Conservation (phyloP, 2,329 filamentous ascomycete genomes). For the Verticillium tricorpus region DNA sequence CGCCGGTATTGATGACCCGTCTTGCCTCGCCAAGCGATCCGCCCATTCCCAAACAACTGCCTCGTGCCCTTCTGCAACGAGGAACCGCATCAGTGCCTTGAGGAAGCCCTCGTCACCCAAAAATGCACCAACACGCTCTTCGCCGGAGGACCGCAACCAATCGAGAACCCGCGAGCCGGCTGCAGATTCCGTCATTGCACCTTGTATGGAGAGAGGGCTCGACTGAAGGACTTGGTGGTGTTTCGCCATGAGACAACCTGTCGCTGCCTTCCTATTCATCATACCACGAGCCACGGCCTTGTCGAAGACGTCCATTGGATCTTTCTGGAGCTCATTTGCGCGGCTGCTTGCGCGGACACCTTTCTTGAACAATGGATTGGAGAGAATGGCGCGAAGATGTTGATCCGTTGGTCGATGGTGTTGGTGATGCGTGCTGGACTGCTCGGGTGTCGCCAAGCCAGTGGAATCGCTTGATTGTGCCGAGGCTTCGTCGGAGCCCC, state of each 20-base stretch:
- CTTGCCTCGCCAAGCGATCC: slow-evolving; percentile 13
- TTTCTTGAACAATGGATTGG: slow-evolving; percentile 50
- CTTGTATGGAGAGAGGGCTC: slow-evolving; percentile 23
- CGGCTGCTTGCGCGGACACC: slow-evolving; percentile 18
- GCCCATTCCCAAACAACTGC: slow-evolving; percentile 48
- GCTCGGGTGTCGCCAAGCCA: neutral
- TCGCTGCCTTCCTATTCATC: slow-evolving; percentile 50
- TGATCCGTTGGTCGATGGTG: slow-evolving; percentile 36
- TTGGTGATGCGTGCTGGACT: neutral
- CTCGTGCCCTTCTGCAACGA: slow-evolving; percentile 49
- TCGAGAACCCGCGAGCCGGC: slow-evolving; percentile 44
- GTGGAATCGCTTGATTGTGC: slow-evolving; percentile 3
- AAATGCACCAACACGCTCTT: slow-evolving; percentile 42
- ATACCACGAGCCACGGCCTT: slow-evolving; percentile 50
- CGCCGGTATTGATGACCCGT: slow-evolving; percentile 7
- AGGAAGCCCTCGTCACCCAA: slow-evolving; percentile 34
- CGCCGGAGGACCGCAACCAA: slow-evolving; percentile 50
- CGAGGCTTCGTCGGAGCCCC: slow-evolving; percentile 24
- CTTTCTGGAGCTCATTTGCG: slow-evolving; percentile 17
- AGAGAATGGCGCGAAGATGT: slow-evolving; percentile 53
- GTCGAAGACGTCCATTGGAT: slow-evolving; percentile 53
- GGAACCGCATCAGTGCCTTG: slow-evolving; percentile 38
- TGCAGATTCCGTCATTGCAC: slow-evolving; percentile 34
- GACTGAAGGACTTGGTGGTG: slow-evolving; percentile 32
- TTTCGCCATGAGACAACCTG: slow-evolving; percentile 48